Evolutionary conservation across 305 asterid species (phyloP), one percentile per base, ranked within the genome.

Genomic region (Fraxinus floribunda): DNA sequence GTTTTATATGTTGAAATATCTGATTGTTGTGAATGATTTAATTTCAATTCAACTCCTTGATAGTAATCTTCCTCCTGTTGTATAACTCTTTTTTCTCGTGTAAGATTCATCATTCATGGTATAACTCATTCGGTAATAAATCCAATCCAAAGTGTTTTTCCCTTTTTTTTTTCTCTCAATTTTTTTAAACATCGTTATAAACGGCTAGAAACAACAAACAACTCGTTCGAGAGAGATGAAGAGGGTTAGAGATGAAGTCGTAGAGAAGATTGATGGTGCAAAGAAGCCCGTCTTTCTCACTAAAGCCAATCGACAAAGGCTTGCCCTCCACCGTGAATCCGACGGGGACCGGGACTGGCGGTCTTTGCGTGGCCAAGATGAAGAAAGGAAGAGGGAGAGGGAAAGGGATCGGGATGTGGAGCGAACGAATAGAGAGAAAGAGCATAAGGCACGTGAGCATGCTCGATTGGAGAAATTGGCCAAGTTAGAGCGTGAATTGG

Each of bases 211-310:
- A 29, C 32, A 22, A 22, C 24, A 22, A 29, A 38, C 52, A 41
- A 41, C 15, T 41, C 15, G 3, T 8, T 9, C 38, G 84, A 60
- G 26, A 46, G 13, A 29, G 10, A 87, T 89, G 91, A 89, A 86
- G 81, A 85, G 89, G 75, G 83, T 85, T 32, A 18, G 22, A 9
- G 91, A 80, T 77, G 88, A 84, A 34, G 79, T 35, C 2, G 9
- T 76, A 4, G 89, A 82, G 4, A 84, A 83, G 55, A 7, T 82
- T 1, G 92, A 88, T 71, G 90, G 82, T 38, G 24, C 76, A 11
- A 88, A 88, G 89, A 90, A 90, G 88, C 94, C 94, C 1, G 92
- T 90, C 2, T 89, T 90, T 18, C 92, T 90, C 81, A 88, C 94
- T 46, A 90, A 88, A 41, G 94, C 87, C 86, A 91, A 90, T 88